Conservation (phyloP, 106 monocot species). For the Apostasia shenzhenica region DNA sequence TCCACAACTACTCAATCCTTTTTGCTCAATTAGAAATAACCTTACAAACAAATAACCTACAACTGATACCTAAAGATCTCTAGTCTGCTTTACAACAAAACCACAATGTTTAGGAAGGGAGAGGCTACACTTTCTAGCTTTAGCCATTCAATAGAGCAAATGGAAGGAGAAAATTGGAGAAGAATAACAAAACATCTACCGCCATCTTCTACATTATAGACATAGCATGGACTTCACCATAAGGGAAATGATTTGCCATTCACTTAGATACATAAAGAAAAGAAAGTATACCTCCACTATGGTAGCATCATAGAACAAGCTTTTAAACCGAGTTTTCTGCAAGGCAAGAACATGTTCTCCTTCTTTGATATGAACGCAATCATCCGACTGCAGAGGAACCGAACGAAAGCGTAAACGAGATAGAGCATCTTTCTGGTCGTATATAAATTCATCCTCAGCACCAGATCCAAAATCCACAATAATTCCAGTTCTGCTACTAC, state of each 20-base stretch:
- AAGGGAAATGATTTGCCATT: too few species aligned
- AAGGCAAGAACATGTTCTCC: conserved; percentile 35
- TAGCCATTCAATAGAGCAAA: too few species aligned
- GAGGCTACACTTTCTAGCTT: too few species aligned
- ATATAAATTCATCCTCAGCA: conserved; percentile 32
- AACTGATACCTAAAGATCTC: too few species aligned
- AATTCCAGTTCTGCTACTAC: conserved; percentile 10
- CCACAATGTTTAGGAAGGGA: too few species aligned
- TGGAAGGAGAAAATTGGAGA: too few species aligned
- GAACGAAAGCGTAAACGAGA: conserved; percentile 43
- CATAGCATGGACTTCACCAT: too few species aligned
- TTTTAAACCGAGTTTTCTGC: conserved; percentile 20
- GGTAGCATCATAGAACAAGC: conserved; percentile 36
- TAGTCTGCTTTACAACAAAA: too few species aligned
- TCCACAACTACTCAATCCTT: not conserved
- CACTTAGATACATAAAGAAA: not conserved
- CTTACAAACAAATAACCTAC: too few species aligned
- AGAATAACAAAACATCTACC: too few species aligned
- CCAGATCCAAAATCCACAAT: conserved; percentile 24
- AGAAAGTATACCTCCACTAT: conserved; percentile 30
- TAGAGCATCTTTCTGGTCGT: conserved; percentile 34
- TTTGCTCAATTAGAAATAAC: not conserved
- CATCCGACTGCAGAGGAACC: conserved; percentile 33
- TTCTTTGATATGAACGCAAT: conserved; percentile 38
- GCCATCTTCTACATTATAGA: too few species aligned